phyloP scores from a whole-genome alignment of 805 yeast species.

The Ogataea trehalophila region DNA sequence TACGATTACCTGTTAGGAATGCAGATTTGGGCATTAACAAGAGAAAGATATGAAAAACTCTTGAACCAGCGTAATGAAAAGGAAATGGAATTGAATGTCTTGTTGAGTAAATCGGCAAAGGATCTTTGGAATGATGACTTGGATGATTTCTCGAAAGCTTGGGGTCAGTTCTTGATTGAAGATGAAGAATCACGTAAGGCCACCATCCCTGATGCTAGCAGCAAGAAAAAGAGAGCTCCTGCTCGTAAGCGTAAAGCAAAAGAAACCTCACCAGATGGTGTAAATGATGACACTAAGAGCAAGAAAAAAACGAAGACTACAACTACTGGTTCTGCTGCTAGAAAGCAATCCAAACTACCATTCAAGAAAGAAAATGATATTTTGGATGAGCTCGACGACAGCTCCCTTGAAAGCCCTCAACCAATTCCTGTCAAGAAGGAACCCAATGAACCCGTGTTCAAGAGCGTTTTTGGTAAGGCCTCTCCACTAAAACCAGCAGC shows the following conservation, averaged over 20 bases:
- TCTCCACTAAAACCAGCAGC: constrained; percentile 4
- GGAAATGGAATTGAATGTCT: constrained; percentile 61
- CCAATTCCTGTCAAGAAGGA: constrained; percentile 4
- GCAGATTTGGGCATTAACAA: constrained; percentile 91
- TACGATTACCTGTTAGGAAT: constrained; percentile 88
- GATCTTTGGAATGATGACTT: constrained; percentile 86
- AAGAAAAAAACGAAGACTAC: constrained; percentile 17
- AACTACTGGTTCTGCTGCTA: constrained; percentile 7
- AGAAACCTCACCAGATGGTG: constrained; percentile 9
- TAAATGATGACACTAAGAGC: constrained; percentile 7
- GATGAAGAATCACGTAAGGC: constrained; percentile 59
- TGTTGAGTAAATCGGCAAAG: constrained; percentile 69
- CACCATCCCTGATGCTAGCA: constrained; percentile 40
- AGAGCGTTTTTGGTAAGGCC: constrained; percentile 31
- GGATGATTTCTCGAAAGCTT: constrained; percentile 62
- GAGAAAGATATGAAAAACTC: constrained; percentile 79
- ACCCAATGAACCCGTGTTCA: constrained; percentile 21
- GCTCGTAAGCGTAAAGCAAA: constrained; percentile 29
- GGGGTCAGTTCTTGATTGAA: constrained; percentile 60
- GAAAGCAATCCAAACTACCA: constrained; percentile 4
- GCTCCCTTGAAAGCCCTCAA: not conserved
- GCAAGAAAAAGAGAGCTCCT: constrained; percentile 33
- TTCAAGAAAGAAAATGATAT: not conserved
- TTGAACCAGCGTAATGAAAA: constrained; percentile 67
- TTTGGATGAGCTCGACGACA: constrained; percentile 2